Percentiles rank a stretch among this genome's conserved stretches.
phyloP scores from a whole-genome alignment of 345 rosid species.

The Bruguiera sexangula region DNA sequence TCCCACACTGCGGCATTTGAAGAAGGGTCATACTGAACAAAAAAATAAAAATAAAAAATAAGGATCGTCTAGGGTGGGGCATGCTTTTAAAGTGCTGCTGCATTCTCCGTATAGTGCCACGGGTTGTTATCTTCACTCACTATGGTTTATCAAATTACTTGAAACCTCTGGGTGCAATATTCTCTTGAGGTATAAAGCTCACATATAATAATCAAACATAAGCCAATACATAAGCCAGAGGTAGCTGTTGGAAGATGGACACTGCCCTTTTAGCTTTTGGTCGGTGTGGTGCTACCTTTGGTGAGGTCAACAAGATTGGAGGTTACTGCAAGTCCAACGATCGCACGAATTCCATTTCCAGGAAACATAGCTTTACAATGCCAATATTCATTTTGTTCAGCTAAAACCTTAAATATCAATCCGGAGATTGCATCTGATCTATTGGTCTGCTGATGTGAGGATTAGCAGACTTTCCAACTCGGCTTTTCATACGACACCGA shows the following conservation, averaged over 20 bases:
- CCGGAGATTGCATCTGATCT: too few relatives aligned
- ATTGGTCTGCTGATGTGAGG: too few relatives aligned
- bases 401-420: too few relatives aligned
- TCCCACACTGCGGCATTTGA: too few relatives aligned
- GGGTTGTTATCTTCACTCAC: not conserved
- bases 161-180: constrained; percentile 13
- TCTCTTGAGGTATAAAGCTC: constrained; percentile 7
- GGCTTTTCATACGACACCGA: too few relatives aligned
- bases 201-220: not conserved
- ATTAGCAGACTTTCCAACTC: too few relatives aligned
- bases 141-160: constrained; percentile 9
- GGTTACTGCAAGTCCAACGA: not conserved
- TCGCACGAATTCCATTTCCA: not conserved
- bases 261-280: constrained; percentile 7
- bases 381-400: too few relatives aligned
- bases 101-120: not conserved
- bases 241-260: constrained; percentile 5
- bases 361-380: too few relatives aligned
- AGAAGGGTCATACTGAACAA: too few relatives aligned
- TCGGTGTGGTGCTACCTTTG: not conserved
- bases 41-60: too few relatives aligned
- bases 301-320: not conserved
- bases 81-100: not conserved
- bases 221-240: not conserved
- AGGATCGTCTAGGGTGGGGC: not conserved